Conservation (phyloP, 768 basidiomycete genomes). For the Mycena sanguinolenta region DNA sequence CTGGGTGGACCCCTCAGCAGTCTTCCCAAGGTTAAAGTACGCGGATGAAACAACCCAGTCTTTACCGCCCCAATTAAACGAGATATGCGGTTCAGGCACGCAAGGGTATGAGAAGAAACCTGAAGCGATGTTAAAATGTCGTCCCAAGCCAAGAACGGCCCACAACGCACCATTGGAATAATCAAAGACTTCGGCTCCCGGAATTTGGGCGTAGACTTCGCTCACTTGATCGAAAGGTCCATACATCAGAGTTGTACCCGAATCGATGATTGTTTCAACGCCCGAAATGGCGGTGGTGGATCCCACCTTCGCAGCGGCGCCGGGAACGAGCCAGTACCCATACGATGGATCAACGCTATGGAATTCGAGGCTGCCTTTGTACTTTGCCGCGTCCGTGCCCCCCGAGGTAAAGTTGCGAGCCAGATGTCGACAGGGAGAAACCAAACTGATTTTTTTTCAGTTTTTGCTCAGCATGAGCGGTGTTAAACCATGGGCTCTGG, state of each 20-base stretch:
- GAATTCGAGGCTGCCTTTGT: slow-evolving; percentile 3
- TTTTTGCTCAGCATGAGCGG: not conserved
- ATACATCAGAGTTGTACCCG: not conserved
- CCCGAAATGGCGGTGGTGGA: too few species aligned
- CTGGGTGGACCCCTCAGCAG: slow-evolving; percentile 56
- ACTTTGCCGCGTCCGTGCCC: not conserved
- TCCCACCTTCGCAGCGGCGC: not conserved
- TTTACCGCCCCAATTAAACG: slow-evolving; percentile 52
- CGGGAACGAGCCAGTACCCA: not conserved
- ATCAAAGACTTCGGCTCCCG: not conserved
- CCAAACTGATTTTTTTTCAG: not conserved
- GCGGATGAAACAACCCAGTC: slow-evolving; percentile 58
- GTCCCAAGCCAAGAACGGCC: not conserved
- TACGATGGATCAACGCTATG: not conserved
- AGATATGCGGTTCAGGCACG: slow-evolving; percentile 38
- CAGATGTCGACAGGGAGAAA: not conserved
- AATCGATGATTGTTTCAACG: not conserved
- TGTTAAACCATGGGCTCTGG: not conserved
- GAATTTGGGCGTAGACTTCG: not conserved
- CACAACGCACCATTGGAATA: not conserved
- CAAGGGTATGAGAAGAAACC: slow-evolving; percentile 37
- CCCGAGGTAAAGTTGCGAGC: slow-evolving; percentile 1
- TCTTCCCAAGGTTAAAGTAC: slow-evolving; percentile 52
- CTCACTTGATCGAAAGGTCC: not conserved
- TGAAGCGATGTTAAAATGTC: not conserved